These are phyloP conservation scores for Micractinium conductrix DNA, from an alignment of 139 green algal species.

Conservation along the genomic window DNA sequence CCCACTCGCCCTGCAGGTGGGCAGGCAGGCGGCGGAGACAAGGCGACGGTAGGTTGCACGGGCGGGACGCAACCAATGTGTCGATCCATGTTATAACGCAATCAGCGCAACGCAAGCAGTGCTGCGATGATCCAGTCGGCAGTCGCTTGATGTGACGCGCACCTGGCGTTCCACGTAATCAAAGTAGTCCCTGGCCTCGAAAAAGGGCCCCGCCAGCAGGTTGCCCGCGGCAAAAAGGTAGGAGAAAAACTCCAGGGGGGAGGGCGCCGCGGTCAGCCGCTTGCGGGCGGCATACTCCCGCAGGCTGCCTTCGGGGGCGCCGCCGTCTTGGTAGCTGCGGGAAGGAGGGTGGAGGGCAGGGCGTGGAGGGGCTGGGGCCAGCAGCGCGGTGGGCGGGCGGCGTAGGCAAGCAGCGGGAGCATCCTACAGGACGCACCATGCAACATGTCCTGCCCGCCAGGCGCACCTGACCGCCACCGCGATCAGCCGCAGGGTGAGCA, in stretches of 20 bases:
- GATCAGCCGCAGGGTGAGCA: constrained; percentile 88
- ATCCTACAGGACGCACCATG: not conserved
- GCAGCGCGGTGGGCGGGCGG: not conserved
- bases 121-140: no score
- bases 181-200: constrained; percentile 82
- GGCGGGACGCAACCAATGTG: no score
- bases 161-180: constrained; percentile 71
- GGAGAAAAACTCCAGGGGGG: constrained; percentile 69
- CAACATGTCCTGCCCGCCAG: not conserved
- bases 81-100: no score
- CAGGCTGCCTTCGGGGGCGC: constrained; percentile 2
- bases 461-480: constrained; percentile 60
- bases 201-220: constrained; percentile 83
- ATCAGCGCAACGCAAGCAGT: no score
- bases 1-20: constrained; percentile 41
- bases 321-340: constrained; percentile 51
- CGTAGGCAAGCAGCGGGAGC: not conserved
- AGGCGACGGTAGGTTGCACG: no score
- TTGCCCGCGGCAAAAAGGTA: constrained; percentile 86
- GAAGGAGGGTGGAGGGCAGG: not conserved
- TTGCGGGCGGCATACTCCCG: constrained; percentile 32
- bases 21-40: not conserved
- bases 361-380: not conserved
- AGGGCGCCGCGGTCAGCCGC: constrained; percentile 55
- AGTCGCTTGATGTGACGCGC: no score